These are phyloP conservation scores for Ensete glaucum DNA, from an alignment of 176 grass and related monocot species.

Conservation along the genomic window DNA sequence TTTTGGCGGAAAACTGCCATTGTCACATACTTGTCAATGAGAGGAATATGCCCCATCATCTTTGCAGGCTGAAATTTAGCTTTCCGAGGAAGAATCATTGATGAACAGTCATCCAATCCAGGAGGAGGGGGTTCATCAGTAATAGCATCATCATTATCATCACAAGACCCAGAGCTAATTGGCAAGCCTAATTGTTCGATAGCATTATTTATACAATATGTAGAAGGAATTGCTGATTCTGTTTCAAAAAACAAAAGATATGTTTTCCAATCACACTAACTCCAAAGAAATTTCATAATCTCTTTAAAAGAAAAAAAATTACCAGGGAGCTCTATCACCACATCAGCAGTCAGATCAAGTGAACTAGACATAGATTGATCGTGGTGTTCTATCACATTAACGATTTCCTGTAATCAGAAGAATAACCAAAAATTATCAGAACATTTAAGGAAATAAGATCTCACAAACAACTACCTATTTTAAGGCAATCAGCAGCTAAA, in stretches of 20 bases:
- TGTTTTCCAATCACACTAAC: background rate
- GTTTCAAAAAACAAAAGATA: conserved; percentile 32
- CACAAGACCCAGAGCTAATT: conserved; percentile 22
- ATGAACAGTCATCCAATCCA: conserved; percentile 40
- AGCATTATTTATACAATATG: conserved; percentile 40
- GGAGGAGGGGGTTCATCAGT: conserved; percentile 56
- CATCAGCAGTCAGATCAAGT: conserved; percentile 9
- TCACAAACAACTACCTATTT: background rate
- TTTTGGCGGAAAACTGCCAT: conserved; percentile 62
- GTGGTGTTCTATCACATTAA: conserved; percentile 21
- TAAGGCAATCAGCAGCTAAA: background rate
- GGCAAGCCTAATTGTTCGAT: conserved; percentile 49
- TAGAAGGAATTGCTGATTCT: conserved; percentile 20
- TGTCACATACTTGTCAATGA: conserved; percentile 51
- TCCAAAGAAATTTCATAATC: conserved; percentile 10
- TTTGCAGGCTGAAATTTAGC: conserved; percentile 41
- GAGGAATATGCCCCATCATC: conserved; percentile 22
- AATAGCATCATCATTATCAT: conserved; percentile 42
- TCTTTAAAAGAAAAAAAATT: conserved; percentile 15
- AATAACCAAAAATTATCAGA: background rate
- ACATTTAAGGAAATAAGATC: background rate
- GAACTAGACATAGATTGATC: conserved; percentile 18
- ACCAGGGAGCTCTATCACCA: conserved; percentile 16
- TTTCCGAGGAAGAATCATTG: conserved; percentile 23
- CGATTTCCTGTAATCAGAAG: conserved; percentile 28